Evolutionary conservation across 2,329 filamentous ascomycete genomes (phyloP).

Genomic region (Onygenales sp.): DNA sequence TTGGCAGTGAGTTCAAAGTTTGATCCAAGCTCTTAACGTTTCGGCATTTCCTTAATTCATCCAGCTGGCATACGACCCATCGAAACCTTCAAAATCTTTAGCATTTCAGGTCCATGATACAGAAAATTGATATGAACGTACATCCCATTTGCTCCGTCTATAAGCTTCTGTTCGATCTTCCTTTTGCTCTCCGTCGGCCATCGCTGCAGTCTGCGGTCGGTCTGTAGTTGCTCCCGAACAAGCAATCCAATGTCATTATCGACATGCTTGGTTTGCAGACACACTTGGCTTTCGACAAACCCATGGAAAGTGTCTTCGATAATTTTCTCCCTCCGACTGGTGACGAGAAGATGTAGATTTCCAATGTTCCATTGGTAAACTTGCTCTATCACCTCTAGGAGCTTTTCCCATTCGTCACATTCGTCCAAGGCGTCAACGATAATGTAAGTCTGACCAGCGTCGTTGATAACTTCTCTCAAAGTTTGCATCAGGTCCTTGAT

Average conservation of each 20-base stretch:
- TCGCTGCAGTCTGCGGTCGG: constrained; percentile 6
- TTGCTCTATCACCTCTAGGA: constrained; percentile 4
- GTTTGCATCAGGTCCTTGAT: constrained; percentile 15
- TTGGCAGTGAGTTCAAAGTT: constrained; percentile 10
- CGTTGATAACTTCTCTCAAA: constrained; percentile 16
- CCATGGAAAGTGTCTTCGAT: constrained; percentile 8
- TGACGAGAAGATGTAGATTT: constrained; percentile 8
- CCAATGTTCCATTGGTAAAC: neutral
- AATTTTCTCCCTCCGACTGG: constrained; percentile 10
- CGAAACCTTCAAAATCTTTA: constrained; percentile 13
- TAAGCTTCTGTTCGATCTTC: constrained; percentile 15
- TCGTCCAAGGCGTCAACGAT: constrained; percentile 14
- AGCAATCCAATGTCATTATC: constrained; percentile 12
- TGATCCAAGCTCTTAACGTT: constrained; percentile 6
- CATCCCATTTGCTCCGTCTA: constrained; percentile 15
- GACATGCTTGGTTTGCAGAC: constrained; percentile 8
- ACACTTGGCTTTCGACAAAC: neutral
- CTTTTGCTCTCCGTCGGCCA: constrained; percentile 3
- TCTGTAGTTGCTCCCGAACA: constrained; percentile 7
- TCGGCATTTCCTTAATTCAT: constrained; percentile 11
- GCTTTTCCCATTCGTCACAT: constrained; percentile 7
- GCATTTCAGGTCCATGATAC: no score
- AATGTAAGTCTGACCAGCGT: constrained; percentile 12
- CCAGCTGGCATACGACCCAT: constrained; percentile 16
- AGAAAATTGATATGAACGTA: neutral